Base-by-base conservation (phyloP, 345 rosid species). In the Populus deltoides region DNA sequence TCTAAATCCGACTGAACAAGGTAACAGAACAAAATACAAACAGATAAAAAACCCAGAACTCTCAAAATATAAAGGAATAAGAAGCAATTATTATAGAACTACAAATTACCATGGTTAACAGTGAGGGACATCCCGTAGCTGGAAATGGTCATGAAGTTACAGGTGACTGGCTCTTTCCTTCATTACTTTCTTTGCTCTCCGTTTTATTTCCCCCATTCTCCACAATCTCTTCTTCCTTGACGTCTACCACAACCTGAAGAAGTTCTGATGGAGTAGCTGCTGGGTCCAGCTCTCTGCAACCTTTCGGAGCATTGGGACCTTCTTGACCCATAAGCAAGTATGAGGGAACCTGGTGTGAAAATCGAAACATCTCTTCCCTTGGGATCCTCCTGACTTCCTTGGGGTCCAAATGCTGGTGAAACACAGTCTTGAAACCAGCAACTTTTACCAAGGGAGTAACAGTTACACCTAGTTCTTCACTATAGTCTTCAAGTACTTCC, bases 191-290 rank as follows among this genome's bases (percentile, higher is more conserved):
- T 71, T 49, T 8, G 33, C 33, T 75, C 81, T 35, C 79, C 86
- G 20, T 68, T 38, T 17, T 18, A 33, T 41, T 73, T 51, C 51
- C 72, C 41, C 68, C 77, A 59, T 73, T 70, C 69, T 81, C 83
- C 75, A 76, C 51, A 76, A 76, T 70, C 76, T 81, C 86, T 57
- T 85, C 87, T 49, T 85, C 83, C 79, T 82, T 78, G 24, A 61
- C 77, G 70, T 86, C 80, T 72, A 49, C 57, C 13, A 89, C 72
- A 66, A 85, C 83, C 71, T 79, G 77, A 74, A 79, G 81, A 74
- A 80, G 82, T 16, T 80, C 82, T 31, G 68, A 12, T 24, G 82
- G 82, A 35, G 70, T 68, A 33, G 82, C 78, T 3, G 82, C 82
- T 25, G 82, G 82, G 66, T 80, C 82, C 75, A 80, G 66, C 79